These are phyloP conservation scores for Rhodosporidiobolus odoratus DNA, from an alignment of 768 basidiomycete species.

Conservation along the genomic window DNA sequence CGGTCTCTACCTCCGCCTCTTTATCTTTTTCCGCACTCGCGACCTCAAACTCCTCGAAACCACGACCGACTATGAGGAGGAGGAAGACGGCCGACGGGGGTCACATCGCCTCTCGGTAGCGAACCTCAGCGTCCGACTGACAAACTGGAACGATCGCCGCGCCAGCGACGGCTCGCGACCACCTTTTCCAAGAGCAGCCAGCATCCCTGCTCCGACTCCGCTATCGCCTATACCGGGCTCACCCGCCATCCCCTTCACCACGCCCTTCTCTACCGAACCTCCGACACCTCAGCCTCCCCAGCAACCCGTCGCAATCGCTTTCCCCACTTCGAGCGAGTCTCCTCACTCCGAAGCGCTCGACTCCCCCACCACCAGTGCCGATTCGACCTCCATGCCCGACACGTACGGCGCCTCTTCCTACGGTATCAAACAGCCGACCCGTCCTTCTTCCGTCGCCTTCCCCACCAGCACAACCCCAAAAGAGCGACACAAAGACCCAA, in stretches of 20 bases:
- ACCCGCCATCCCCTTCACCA: neutral
- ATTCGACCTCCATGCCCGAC: neutral
- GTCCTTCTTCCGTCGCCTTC: neutral
- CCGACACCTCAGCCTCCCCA: neutral
- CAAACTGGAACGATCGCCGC: neutral
- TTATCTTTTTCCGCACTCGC: conserved; percentile 27
- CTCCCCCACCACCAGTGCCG: too few relatives aligned
- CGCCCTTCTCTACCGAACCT: neutral
- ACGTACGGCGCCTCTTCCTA: too few relatives aligned
- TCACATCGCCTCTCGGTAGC: conserved; percentile 16
- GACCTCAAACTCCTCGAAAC: conserved; percentile 20
- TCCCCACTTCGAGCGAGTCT: too few relatives aligned
- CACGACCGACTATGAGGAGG: neutral
- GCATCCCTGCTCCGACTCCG: neutral
- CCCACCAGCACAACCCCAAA: neutral
- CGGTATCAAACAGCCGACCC: too few relatives aligned
- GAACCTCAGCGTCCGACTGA: neutral
- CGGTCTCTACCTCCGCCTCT: conserved; percentile 27
- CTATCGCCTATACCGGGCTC: conserved; percentile 3
- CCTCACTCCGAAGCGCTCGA: too few relatives aligned
- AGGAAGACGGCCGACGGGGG: neutral
- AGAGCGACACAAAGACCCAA: neutral
- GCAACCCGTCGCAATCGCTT: neutral
- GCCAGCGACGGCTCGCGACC: neutral
- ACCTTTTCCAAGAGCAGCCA: neutral